Base-by-base conservation (phyloP, 2,329 filamentous ascomycete species). In the Dendrostoma leiphaemia region DNA sequence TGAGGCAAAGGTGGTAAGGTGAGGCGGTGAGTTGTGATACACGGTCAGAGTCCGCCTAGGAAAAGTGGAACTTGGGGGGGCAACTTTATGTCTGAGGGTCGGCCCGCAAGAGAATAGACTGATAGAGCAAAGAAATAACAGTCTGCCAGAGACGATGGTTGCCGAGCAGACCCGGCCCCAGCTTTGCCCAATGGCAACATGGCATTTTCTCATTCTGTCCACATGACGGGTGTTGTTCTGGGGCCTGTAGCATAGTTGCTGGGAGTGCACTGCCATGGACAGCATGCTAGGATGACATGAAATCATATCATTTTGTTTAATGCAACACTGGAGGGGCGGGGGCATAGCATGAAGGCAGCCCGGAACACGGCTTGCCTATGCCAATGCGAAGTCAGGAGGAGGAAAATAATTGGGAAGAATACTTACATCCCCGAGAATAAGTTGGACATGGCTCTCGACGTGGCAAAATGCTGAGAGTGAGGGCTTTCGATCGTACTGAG, bases 391-490 rank as follows among this genome's bases (percentile, higher is more conserved):
- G 34, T 32, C 34, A 29, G 24, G 24, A 28, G 32, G 8, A 43
- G 46, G 47, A 29, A 26, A 45, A 51, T 53, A 51, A 40, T 26
- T 40, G 34, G 29, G 24, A 34, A 28, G 19, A 24, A 40, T 59
- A 81, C 80, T 80, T 74, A 83, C 80, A 83, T 83, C 70, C 80
- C 80, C 64, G 80, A 83, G 67, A 83, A 83, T 63, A 83, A 72
- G 71, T 82, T 82, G 63, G 80, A 83, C 80, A 83, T 83, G 67
- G 64, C 61, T 32, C 59, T 60, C 60, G 57, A 60, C 44, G 48
- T 43, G 50, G 48, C 23, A 47, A 15, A 21, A 41, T 12, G 21
- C 15, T 7, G 17, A 23, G 12, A 23, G 28, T 17, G 17, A 46
- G 13, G 3, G 17, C 19, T 19, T 17, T 24, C 13, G 24, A 32